Evolutionary conservation across 768 basidiomycete species (phyloP).

Genomic region (Terana coerulea): DNA sequence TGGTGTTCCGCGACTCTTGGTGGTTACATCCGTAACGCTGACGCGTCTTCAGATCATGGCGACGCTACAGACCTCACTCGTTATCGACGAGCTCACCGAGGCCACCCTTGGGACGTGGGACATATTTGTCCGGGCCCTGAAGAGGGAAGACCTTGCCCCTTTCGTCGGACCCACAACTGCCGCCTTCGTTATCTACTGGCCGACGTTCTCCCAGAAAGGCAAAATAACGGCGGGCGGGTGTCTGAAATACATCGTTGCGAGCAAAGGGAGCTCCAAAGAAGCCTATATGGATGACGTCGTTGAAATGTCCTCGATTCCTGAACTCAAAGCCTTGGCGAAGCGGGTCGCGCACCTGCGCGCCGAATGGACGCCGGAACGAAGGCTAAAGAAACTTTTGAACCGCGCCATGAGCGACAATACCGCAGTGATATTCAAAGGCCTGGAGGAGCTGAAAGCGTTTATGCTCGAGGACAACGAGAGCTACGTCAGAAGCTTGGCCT

Average conservation of each 20-base stretch:
- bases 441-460: slow-evolving; percentile 71
- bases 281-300: slow-evolving; percentile 73
- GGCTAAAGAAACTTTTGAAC: slow-evolving; percentile 65
- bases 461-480: slow-evolving; percentile 47
- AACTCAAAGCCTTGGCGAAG: slow-evolving; percentile 44
- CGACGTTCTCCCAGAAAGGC: slow-evolving; percentile 48
- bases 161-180: slow-evolving; percentile 88
- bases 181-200: slow-evolving; percentile 77
- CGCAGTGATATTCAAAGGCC: slow-evolving; percentile 67
- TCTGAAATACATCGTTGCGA: slow-evolving; percentile 67
- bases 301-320: slow-evolving; percentile 69
- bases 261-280: slow-evolving; percentile 48
- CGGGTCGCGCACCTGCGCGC: slow-evolving; percentile 44
- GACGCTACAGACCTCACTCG: slow-evolving; percentile 86
- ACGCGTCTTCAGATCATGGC: slow-evolving; percentile 90
- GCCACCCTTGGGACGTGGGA: slow-evolving; percentile 80
- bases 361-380: slow-evolving; percentile 47
- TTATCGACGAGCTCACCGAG: slow-evolving; percentile 68
- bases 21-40: slow-evolving; percentile 15
- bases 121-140: slow-evolving; percentile 66
- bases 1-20: not conserved
- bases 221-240: slow-evolving; percentile 52
- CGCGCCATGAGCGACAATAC: slow-evolving; percentile 77
- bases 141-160: slow-evolving; percentile 68
- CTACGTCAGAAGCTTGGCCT: slow-evolving; percentile 58